These are phyloP conservation scores for Canavalia ensiformis DNA, from an alignment of 306 rosid species.

Conservation along the genomic window DNA sequence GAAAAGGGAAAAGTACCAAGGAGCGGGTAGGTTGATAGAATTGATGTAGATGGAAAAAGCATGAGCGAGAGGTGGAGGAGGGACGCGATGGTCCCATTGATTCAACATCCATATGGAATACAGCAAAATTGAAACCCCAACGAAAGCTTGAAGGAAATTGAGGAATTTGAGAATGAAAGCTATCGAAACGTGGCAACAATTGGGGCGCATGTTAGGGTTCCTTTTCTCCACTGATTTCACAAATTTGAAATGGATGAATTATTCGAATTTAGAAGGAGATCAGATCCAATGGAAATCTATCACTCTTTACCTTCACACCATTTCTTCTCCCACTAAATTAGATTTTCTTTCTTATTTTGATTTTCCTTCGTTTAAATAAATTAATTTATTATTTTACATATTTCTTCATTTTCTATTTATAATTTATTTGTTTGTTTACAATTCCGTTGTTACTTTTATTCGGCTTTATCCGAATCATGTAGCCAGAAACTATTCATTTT, in stretches of 20 bases:
- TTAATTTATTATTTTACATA: too few species aligned
- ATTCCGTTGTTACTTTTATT: too few species aligned
- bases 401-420: too few species aligned
- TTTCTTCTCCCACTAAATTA: not conserved
- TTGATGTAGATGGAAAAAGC: constrained; percentile 52
- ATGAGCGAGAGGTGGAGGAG: constrained; percentile 57
- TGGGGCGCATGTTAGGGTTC: constrained; percentile 62
- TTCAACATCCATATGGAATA: constrained; percentile 89
- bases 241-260: not conserved
- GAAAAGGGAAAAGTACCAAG: constrained; percentile 62
- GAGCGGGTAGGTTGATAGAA: constrained; percentile 74
- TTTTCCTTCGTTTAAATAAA: too few species aligned
- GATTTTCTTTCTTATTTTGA: too few species aligned
- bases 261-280: not conserved
- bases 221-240: not conserved
- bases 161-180: constrained; percentile 81
- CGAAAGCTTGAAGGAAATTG: constrained; percentile 87
- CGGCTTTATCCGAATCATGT: too few species aligned
- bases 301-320: not conserved
- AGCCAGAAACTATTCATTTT: too few species aligned
- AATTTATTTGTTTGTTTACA: too few species aligned
- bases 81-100: constrained; percentile 74
- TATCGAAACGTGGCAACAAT: constrained; percentile 79
- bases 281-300: not conserved
- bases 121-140: constrained; percentile 76